phyloP scores from a whole-genome alignment of 1,284 basidiomycete species.

The Athelia psychrophila region DNA sequence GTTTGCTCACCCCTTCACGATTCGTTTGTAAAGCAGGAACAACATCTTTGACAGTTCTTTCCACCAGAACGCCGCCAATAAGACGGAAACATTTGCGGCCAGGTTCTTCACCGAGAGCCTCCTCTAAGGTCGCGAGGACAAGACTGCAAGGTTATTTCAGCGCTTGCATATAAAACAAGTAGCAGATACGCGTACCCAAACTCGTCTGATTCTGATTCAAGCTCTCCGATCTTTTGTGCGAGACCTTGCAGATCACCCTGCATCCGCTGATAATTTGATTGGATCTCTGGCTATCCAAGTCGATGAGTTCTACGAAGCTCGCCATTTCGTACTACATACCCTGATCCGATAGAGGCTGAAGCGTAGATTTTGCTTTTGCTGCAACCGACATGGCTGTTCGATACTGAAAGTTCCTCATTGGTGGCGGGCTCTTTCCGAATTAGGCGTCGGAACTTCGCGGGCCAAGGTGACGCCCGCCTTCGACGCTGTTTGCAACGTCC shows the following conservation, averaged over 20 bases:
- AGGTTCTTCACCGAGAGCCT: slow-evolving; percentile 77
- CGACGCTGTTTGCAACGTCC: background rate
- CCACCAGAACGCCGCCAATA: slow-evolving; percentile 94
- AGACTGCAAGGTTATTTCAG: slow-evolving; percentile 50
- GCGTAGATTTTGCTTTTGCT: slow-evolving; percentile 53
- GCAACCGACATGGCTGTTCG: slow-evolving; percentile 40
- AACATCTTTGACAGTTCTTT: slow-evolving; percentile 95
- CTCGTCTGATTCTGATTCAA: slow-evolving; percentile 92
- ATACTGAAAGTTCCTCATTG: too few species aligned
- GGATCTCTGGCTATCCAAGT: slow-evolving; percentile 66
- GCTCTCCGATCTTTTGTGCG: slow-evolving; percentile 89
- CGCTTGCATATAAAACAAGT: slow-evolving; percentile 5
- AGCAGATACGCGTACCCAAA: slow-evolving; percentile 55
- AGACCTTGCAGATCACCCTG: slow-evolving; percentile 84
- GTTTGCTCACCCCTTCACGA: slow-evolving; percentile 66
- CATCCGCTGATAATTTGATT: slow-evolving; percentile 71
- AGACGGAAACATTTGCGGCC: slow-evolving; percentile 95
- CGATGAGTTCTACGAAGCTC: slow-evolving; percentile 23
- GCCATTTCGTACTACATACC: slow-evolving; percentile 43
- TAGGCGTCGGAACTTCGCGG: background rate
- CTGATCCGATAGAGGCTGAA: slow-evolving; percentile 58
- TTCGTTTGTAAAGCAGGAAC: slow-evolving; percentile 88
- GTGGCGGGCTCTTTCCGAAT: too few species aligned
- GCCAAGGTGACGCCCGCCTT: background rate
- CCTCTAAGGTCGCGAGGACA: slow-evolving; percentile 85